Evolutionary conservation across 441 rosid species (phyloP), one percentile per base, ranked within the genome.

Genomic region (Syzygium syzygioides): DNA sequence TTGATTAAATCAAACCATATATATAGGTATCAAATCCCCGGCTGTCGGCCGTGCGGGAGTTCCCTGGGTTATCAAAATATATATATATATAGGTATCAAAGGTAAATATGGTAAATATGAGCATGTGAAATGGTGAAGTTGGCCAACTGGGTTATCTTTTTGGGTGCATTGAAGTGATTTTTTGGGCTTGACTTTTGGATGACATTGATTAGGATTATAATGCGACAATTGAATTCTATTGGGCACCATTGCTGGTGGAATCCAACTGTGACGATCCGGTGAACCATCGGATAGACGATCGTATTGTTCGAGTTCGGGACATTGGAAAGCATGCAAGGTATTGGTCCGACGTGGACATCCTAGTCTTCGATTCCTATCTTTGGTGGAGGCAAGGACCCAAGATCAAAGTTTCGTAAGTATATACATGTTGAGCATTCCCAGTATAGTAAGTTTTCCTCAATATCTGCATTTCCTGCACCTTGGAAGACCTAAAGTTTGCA

Each of bases 171-270:
- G 4, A 41, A 23, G n/a, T 41, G 48, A 55, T 26, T 30, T 62
- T 26, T 14, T 19, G 25, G 9, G 66, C 84, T 85, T 64, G 80
- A 76, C 71, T 85, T 55, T 32, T 52, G 66, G n/a, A 85, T 30
- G 41, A 34, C 45, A 85, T 53, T 57, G 56, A 64, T 52, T 84
- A 95, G 97, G 94, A 93, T 87, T 94, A 94, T 89, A 95, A 95
- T 86, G 97, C 94, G 4, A 89, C 96, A 28, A 91, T 95, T 37
- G 95, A 95, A 85, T 95, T 91, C 85, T 94, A 93, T 88, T 95
- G 96, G 97, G 93, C 95, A 14, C 96, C 97, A 4, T 89, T 95
- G 89, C 88, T 94, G 55, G 97, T 95, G 88, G 96, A 95, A 91
- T 94, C 97, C 12, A 95, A 94, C 92, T 95, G 95, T 7, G 95